Base-by-base conservation (phyloP, 306 rosid species). In the Alnus glutinosa region DNA sequence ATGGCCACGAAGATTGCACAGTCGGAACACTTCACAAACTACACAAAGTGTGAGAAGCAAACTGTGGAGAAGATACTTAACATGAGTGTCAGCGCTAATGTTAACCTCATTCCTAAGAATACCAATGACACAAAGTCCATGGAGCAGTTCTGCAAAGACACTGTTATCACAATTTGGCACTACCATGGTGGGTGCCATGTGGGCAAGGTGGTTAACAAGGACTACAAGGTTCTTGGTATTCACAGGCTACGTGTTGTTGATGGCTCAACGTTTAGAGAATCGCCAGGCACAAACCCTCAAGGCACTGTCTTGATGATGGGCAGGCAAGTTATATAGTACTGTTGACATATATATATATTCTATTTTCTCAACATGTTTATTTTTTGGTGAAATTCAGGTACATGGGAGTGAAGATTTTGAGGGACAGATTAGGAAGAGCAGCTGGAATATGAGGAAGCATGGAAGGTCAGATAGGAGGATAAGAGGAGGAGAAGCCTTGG, bases 251-350 rank as follows among this genome's bases (percentile, higher is more conserved):
- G 98, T 0, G 90, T 95, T 32, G 86, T 90, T 2, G 98, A 95
- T 82, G 97, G 98, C 55, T 95, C 98, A 5, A 90, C 93, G 1
- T 95, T 85, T 77, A 61, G 74, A 3, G 92, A 87, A 74, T 92
- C 98, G 49, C 98, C 98, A 0, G 98, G 98, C 78, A 91, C 98
- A 66, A 95, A 95, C 83, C 98, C 98, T 85, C 98, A 92, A 77
- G 98, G 85, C 79, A 92, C 98, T 49, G 94, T 95, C 63, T 64
- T 95, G 97, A 92, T 95, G 98, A 92, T 95, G 97, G 98, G 98
- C 49, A 95, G 98, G 98, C 92, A 42, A 63, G 10, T 64, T 47
- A n/a, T 11, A 30, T 47, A 46, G 46, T 46, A 23, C 28, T 23
- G 36, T 30, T 67, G 8, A 39, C 5, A 9, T 68, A 55, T 15